Percentiles rank a stretch among this genome's conserved stretches.
phyloP scores from a whole-genome alignment of 2,329 filamentous ascomycete species.

The Tolypocladium capitatum region DNA sequence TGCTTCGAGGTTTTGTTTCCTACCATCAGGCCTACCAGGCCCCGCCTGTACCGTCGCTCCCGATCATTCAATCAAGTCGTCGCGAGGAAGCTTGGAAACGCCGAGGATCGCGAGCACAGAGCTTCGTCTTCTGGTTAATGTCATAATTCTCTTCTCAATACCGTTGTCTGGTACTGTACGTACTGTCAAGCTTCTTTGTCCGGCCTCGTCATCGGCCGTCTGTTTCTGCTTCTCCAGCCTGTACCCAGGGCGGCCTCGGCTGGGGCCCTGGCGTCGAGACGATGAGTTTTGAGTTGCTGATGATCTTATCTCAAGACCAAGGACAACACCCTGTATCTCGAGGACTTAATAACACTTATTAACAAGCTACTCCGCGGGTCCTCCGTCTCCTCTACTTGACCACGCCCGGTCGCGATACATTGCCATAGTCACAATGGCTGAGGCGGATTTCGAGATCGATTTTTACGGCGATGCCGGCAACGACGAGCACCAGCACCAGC shows the following conservation, averaged over 20 bases:
- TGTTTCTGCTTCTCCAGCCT: conserved; percentile 8
- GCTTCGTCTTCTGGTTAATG: conserved; percentile 41
- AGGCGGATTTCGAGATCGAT: conserved; percentile 61
- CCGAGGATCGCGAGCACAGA: conserved; percentile 41
- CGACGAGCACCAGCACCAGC: conserved; percentile 23
- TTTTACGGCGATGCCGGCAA: conserved; percentile 50
- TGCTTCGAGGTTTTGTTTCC: conserved; percentile 1
- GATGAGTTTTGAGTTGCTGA: conserved; percentile 7
- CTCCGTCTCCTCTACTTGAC: conserved; percentile 2
- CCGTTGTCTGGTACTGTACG: conserved; percentile 35
- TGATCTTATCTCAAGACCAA: conserved; percentile 2
- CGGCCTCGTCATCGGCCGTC: conserved; percentile 1
- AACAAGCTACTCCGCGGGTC: conserved; percentile 1
- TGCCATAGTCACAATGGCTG: conserved; percentile 38
- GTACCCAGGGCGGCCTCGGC: neutral
- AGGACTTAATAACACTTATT: conserved; percentile 6
- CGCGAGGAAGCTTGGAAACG: conserved; percentile 3
- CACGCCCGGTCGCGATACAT: conserved; percentile 5
- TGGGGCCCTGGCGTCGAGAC: conserved; percentile 5
- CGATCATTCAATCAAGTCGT: conserved; percentile 5
- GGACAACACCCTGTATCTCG: conserved; percentile 4
- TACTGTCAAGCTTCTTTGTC: conserved; percentile 27
- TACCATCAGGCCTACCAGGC: conserved; percentile 1
- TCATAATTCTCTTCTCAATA: conserved; percentile 2
- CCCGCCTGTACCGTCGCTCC: conserved; percentile 2